These are phyloP conservation scores for Verbascum thapsus DNA, from an alignment of 257 asterid species.

Conservation along the genomic window DNA sequence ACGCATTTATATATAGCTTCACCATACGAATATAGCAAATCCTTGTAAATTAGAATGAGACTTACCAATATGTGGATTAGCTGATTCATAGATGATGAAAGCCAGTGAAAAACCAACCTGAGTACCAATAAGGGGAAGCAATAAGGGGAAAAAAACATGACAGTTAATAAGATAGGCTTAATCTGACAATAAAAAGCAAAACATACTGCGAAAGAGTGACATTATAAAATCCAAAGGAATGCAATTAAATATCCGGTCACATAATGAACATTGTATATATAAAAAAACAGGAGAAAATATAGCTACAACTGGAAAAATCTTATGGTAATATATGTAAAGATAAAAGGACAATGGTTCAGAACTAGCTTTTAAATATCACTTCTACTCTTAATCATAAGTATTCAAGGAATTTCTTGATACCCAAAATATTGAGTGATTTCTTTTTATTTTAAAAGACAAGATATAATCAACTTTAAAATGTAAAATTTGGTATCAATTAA, in stretches of 20 bases:
- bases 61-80: constrained; percentile 97
- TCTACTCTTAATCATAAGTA: no score
- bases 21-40: neutral
- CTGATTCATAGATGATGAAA: constrained; percentile 98
- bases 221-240: constrained; percentile 5
- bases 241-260: constrained; percentile 15
- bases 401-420: no score
- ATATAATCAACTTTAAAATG: no score
- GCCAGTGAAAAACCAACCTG: constrained; percentile 98
- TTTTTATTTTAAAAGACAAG: no score
- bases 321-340: neutral
- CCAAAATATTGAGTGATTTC: no score
- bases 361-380: no score
- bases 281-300: neutral
- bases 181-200: constrained; percentile 25
- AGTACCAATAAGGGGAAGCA: constrained; percentile 33
- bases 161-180: constrained; percentile 20
- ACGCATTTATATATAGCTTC: neutral
- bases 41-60: constrained; percentile 14
- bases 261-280: neutral
- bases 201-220: neutral
- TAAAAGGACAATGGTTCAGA: neutral
- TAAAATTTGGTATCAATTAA: no score
- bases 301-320: constrained; percentile 10
- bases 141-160: constrained; percentile 18